phyloP scores from a whole-genome alignment of 805 yeast genomes.

The Jamesozyma rosinii region DNA sequence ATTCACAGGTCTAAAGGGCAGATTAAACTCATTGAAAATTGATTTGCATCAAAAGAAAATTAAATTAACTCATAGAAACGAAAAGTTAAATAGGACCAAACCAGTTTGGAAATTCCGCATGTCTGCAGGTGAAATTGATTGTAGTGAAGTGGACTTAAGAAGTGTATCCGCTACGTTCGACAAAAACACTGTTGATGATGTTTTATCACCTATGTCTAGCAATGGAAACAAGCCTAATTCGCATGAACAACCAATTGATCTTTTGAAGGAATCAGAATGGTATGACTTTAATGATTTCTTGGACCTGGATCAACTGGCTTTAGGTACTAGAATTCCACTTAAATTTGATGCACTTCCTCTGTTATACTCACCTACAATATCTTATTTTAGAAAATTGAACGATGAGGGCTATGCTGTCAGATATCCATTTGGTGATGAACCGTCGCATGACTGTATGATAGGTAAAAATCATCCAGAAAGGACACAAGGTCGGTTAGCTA shows the following conservation, averaged over 20 bases:
- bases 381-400: conserved; percentile 48
- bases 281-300: conserved; percentile 64
- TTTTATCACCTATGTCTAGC: conserved; percentile 13
- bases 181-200: conserved; percentile 41
- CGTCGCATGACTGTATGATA: conserved; percentile 45
- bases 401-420: conserved; percentile 36
- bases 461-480: conserved; percentile 45
- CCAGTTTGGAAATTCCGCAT: conserved; percentile 47
- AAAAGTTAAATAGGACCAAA: conserved; percentile 37
- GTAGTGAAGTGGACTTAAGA: conserved; percentile 59
- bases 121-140: conserved; percentile 61
- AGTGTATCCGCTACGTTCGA: conserved; percentile 55
- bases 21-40: conserved; percentile 41
- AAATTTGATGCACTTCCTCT: conserved; percentile 40
- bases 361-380: conserved; percentile 46
- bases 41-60: conserved; percentile 53
- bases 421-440: conserved; percentile 53
- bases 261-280: conserved; percentile 39
- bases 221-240: neutral
- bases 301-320: conserved; percentile 50
- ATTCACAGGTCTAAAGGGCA: conserved; percentile 58
- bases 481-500: conserved; percentile 42
- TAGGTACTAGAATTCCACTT: conserved; percentile 33
- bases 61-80: conserved; percentile 34
- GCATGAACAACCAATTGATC: conserved; percentile 2